Percentiles rank a stretch among this genome's conserved stretches.
Evolutionary conservation across 2,329 filamentous ascomycete species (phyloP).

Genomic region (Aspergillus versicolor): DNA sequence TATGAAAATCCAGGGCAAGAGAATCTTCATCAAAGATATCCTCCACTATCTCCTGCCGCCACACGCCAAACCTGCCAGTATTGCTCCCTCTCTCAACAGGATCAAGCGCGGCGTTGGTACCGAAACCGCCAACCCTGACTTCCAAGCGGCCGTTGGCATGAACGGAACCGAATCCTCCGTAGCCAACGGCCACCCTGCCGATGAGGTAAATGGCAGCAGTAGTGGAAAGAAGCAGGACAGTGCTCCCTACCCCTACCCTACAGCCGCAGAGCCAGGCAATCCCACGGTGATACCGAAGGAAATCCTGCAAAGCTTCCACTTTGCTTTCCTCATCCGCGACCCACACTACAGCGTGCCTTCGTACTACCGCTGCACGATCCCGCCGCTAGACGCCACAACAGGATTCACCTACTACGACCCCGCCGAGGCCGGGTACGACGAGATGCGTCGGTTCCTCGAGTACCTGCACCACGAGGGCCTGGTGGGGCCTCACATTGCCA

Average conservation of each 20-base stretch:
- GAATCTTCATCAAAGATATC: slow-evolving; percentile 98
- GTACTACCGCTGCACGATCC: slow-evolving; percentile 91
- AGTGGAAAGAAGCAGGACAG: slow-evolving; percentile 2
- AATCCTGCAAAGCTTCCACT: slow-evolving; percentile 79
- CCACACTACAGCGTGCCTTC: slow-evolving; percentile 89
- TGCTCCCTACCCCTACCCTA: slow-evolving; percentile 58
- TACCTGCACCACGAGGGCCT: slow-evolving; percentile 69
- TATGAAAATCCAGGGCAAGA: slow-evolving; percentile 66
- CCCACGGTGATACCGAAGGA: slow-evolving; percentile 79
- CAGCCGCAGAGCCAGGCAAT: slow-evolving; percentile 65
- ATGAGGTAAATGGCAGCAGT: background rate
- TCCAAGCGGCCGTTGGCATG: slow-evolving; percentile 21
- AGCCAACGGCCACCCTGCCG: slow-evolving; percentile 21
- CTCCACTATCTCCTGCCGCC: slow-evolving; percentile 86
- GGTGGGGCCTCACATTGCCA: slow-evolving; percentile 67
- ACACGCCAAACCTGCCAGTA: slow-evolving; percentile 62
- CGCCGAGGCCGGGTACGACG: slow-evolving; percentile 83
- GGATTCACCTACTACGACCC: slow-evolving; percentile 86
- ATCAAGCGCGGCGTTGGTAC: slow-evolving; percentile 62
- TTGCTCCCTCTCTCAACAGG: slow-evolving; percentile 72
- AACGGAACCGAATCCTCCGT: slow-evolving; percentile 12
- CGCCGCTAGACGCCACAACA: slow-evolving; percentile 77
- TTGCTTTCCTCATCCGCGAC: slow-evolving; percentile 94
- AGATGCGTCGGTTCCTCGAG: slow-evolving; percentile 84
- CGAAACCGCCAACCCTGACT: slow-evolving; percentile 19